These are phyloP conservation scores for Leccinum subrobustum DNA, from an alignment of 1,284 basidiomycete species.

Conservation along the genomic window DNA sequence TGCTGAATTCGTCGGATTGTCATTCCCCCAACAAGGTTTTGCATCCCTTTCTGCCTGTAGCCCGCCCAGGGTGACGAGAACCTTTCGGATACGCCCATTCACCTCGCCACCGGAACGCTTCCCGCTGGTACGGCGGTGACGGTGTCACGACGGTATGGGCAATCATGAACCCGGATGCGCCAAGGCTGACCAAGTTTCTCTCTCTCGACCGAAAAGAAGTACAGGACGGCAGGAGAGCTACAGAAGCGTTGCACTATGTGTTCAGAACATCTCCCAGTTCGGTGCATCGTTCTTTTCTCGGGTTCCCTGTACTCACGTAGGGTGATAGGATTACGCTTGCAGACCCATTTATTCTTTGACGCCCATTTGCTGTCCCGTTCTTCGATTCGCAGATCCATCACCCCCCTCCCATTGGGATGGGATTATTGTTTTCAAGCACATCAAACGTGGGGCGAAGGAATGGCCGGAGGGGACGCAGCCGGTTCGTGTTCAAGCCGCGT, in stretches of 20 bases:
- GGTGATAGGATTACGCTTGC: not conserved
- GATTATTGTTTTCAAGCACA: not conserved
- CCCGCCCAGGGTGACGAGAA: not conserved
- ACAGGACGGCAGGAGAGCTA: not conserved
- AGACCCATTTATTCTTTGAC: not conserved
- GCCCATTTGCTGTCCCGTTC: not conserved
- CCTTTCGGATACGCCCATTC: not conserved
- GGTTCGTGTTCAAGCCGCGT: not conserved
- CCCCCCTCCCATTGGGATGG: not conserved
- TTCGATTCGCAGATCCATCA: not conserved
- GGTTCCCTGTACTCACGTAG: not conserved
- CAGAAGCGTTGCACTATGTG: not conserved
- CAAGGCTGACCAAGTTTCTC: not conserved
- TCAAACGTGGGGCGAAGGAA: not conserved
- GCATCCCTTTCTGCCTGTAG: not conserved
- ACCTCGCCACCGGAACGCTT: not conserved
- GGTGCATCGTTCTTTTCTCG: not conserved
- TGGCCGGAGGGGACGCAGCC: not conserved
- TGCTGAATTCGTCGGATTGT: not conserved
- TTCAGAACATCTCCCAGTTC: not conserved
- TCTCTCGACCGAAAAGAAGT: not conserved
- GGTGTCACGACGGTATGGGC: not conserved
- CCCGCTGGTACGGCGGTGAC: not conserved
- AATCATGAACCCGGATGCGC: not conserved
- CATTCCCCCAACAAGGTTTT: not conserved